Percentiles rank a stretch among this genome's conserved stretches.
Conservation (phyloP, 306 rosid species). For the Cicer pinnatifidum region DNA sequence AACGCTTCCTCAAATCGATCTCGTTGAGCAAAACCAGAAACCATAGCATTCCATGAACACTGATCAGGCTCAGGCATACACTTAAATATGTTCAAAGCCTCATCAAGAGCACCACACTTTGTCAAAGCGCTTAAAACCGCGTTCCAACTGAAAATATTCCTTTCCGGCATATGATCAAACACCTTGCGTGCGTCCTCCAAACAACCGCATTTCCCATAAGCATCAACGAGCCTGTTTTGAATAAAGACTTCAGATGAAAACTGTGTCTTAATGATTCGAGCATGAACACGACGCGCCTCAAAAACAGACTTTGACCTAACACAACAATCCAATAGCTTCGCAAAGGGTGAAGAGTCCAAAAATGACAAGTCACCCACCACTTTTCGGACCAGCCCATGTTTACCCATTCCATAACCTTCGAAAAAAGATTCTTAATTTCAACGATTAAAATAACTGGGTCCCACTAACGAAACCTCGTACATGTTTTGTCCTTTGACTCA, state of each 20-base stretch:
- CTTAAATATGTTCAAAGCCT: conserved; percentile 53
- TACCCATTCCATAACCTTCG: conserved; percentile 49
- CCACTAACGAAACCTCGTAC: conserved; percentile 19
- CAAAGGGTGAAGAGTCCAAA: conserved; percentile 49
- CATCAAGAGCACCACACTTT: conserved; percentile 49
- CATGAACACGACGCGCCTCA: conserved; percentile 50
- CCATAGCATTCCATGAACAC: conserved; percentile 66
- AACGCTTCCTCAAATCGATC: conserved; percentile 54
- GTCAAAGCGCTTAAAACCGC: conserved; percentile 50
- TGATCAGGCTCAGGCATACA: conserved; percentile 58
- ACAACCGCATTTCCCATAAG: conserved; percentile 51
- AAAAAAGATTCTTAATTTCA: conserved; percentile 37
- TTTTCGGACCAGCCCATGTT: conserved; percentile 46
- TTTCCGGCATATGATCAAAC: conserved; percentile 54
- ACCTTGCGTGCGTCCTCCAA: conserved; percentile 49
- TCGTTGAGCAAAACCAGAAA: conserved; percentile 53
- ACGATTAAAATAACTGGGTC: background rate
- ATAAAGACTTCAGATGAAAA: conserved; percentile 53
- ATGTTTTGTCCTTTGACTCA: background rate
- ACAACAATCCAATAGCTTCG: conserved; percentile 57
- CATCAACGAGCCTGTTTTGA: conserved; percentile 57
- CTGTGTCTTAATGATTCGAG: conserved; percentile 52
- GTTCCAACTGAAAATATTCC: conserved; percentile 58
- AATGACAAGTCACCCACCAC: conserved; percentile 53
- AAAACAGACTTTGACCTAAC: conserved; percentile 42